Conservation (phyloP, 75 land plant species). For the Sequoiadendron giganteum region DNA sequence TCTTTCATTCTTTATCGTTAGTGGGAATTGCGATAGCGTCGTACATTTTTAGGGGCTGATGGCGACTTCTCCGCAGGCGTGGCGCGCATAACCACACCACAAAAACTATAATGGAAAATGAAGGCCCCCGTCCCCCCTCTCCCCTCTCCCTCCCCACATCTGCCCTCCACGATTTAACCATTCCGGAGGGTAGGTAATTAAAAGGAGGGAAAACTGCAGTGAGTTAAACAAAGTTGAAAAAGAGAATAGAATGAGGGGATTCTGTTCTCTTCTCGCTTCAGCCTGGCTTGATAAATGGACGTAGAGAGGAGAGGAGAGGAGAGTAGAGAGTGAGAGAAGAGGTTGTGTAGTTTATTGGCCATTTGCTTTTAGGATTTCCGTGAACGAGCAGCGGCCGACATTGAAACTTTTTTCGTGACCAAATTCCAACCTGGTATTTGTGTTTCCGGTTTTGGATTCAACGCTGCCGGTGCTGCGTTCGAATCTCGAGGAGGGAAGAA, state of each 20-base stretch:
- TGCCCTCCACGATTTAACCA: neutral
- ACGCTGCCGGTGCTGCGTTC: neutral
- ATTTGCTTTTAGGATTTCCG: neutral
- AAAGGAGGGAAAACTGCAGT: neutral
- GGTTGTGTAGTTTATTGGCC: neutral
- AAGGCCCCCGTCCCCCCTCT: neutral
- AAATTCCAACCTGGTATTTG: neutral
- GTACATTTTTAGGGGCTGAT: neutral
- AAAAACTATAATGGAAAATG: neutral
- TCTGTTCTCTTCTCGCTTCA: neutral
- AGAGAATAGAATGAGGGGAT: neutral
- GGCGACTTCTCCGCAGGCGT: slow-evolving; percentile 1
- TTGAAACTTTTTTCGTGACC: neutral
- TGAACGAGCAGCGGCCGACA: neutral
- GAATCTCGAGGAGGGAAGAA: slow-evolving; percentile 7
- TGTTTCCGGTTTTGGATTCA: slow-evolving; percentile 6
- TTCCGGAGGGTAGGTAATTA: too few species aligned
- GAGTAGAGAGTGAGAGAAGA: neutral
- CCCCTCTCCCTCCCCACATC: too few species aligned
- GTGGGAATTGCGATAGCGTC: slow-evolving; percentile 10
- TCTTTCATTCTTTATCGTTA: neutral
- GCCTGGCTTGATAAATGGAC: neutral
- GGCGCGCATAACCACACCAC: slow-evolving; percentile 10
- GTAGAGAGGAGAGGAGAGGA: neutral
- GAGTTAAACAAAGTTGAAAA: neutral